A percentile compares a stretch with the other conserved stretches of the same genome.
Evolutionary conservation across 768 basidiomycete species (phyloP).

Genomic region (Calocera viscosa): DNA sequence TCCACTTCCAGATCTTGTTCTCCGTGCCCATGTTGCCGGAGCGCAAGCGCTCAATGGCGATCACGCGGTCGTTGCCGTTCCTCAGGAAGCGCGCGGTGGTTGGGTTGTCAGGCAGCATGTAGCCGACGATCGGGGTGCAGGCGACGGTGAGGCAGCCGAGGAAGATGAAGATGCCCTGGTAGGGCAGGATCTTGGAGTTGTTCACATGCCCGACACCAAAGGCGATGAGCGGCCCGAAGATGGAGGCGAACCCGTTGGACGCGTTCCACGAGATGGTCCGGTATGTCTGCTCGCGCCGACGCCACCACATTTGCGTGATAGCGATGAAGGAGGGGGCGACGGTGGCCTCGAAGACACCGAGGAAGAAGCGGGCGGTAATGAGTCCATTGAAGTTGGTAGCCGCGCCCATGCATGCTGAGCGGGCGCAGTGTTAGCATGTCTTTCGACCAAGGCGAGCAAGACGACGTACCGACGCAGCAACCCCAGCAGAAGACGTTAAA

Average conservation of each 20-base stretch:
- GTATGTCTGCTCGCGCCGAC: constrained; percentile 36
- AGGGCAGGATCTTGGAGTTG: constrained; percentile 27
- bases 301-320: constrained; percentile 42
- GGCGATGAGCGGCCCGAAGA: constrained; percentile 36
- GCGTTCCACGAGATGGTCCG: constrained; percentile 35
- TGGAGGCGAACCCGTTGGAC: constrained; percentile 33
- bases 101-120: constrained; percentile 20
- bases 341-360: constrained; percentile 38
- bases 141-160: constrained; percentile 34
- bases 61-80: constrained; percentile 23
- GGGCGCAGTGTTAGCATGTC: too few relatives aligned
- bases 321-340: constrained; percentile 41
- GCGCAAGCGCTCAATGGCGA: constrained; percentile 18
- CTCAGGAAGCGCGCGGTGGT: constrained; percentile 24
- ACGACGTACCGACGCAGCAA: constrained; percentile 23
- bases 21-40: constrained; percentile 28
- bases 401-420: constrained; percentile 30
- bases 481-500: constrained; percentile 7
- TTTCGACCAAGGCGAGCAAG: too few relatives aligned
- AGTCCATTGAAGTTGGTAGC: constrained; percentile 34
- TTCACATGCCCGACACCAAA: constrained; percentile 35
- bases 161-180: constrained; percentile 37
- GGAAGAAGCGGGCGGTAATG: constrained; percentile 33
- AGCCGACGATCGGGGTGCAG: constrained; percentile 30
- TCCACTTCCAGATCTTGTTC: constrained; percentile 17